Evolutionary conservation across 2,329 filamentous ascomycete genomes (phyloP), one percentile per base, ranked within the genome.

Genomic region (Colletotrichum sp.): DNA sequence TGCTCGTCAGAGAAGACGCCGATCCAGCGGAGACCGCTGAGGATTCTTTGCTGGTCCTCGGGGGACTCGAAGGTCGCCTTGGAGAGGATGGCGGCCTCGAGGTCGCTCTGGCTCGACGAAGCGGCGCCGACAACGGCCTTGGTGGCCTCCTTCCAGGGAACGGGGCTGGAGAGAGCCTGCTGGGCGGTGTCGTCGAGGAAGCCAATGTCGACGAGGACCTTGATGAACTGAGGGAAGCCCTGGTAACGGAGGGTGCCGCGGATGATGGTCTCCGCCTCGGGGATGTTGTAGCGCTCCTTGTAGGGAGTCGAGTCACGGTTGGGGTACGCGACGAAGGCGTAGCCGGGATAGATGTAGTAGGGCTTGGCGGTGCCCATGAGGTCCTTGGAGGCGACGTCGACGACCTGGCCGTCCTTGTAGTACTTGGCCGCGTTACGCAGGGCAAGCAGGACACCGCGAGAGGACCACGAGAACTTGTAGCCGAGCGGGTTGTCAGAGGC

Each of bases 271-370:
- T 98, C 87, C 16, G 95, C 95, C 88, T 99, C 96, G 68, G 96
- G 96, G 82, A 98, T 98, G 85, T 92, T 87, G 91, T 98, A 98
- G 78, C 95, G 92, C 89, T 98, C 93, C 83, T 92, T 93, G 92
- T 97, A 99, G 10, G 91, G 90, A 18, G 95, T 97, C 24, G 93
- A 96, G 87, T 99, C 96, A 80, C 96, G 91, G 92, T 99, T 99
- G 74, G 95, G 94, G 87, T 99, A 99, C 57, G 94, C 95, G 80
- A 98, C 96, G 81, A 98, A 96, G 68, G 94, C 93, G 85, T 93
- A 98, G 76, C 95, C 95, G 44, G 95, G 94, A 88, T 96, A 98
- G 88, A 96, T 97, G 86, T 91, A 92, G 90, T 98, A 98, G 66
- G 95, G 95, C 90, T 98, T 96, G 55, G 96, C 95, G 66, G 91